Percentiles rank a stretch among this genome's conserved stretches.
phyloP scores from a whole-genome alignment of 2,329 filamentous ascomycete genomes.

The Alternaria atra region DNA sequence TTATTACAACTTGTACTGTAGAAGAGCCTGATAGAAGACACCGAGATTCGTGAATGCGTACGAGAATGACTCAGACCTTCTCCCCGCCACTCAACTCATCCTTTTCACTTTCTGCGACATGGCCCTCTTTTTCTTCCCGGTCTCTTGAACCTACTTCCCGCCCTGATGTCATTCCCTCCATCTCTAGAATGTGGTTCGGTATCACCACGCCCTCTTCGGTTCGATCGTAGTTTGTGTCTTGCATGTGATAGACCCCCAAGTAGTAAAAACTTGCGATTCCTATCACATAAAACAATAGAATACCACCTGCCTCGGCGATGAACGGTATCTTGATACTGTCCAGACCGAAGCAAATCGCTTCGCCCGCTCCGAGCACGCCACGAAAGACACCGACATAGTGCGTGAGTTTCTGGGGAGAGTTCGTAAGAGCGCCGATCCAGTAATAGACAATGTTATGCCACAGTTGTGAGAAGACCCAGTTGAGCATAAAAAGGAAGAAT shows the following conservation, averaged over 20 bases:
- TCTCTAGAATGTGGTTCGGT: conserved; percentile 40
- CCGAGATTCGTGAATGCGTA: background rate
- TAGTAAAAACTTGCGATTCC: conserved; percentile 40
- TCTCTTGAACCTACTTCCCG: conserved; percentile 23
- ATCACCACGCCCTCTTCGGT: conserved; percentile 36
- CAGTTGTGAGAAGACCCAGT: conserved; percentile 42
- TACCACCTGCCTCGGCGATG: conserved; percentile 40
- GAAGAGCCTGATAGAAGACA: background rate
- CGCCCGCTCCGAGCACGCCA: conserved; percentile 42
- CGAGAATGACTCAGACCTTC: background rate
- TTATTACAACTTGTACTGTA: background rate
- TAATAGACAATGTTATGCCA: conserved; percentile 47
- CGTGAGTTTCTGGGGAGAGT: conserved; percentile 43
- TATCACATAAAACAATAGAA: conserved; percentile 40
- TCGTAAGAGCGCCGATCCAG: conserved; percentile 44
- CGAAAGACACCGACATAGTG: conserved; percentile 45
- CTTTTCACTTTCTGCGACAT: conserved; percentile 1
- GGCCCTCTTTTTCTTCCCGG: background rate
- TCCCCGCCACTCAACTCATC: background rate
- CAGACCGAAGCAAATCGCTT: conserved; percentile 44
- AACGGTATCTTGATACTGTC: conserved; percentile 44
- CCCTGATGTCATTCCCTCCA: conserved; percentile 27
- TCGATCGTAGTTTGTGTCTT: conserved; percentile 43
- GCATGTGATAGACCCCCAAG: conserved; percentile 39
- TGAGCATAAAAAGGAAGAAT: conserved; percentile 44